These are phyloP conservation scores for Bruguiera sexangula DNA, from an alignment of 345 rosid genomes.

Conservation along the genomic window DNA sequence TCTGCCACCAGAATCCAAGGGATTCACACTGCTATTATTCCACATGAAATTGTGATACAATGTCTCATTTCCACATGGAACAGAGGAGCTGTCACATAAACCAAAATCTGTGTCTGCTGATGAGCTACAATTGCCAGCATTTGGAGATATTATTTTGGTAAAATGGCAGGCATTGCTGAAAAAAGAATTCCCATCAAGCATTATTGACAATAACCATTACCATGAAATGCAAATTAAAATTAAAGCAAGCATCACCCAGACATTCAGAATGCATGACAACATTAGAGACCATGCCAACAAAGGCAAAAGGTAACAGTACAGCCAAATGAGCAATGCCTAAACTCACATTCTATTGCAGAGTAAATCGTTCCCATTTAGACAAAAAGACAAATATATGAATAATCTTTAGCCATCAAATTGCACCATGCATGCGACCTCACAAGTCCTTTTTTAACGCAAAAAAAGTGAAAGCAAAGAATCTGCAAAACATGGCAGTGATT, in stretches of 20 bases:
- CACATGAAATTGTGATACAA: slow-evolving; percentile 58
- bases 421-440: not conserved
- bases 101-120: slow-evolving; percentile 28
- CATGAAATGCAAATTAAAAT: not conserved
- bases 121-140: slow-evolving; percentile 38
- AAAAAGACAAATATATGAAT: not conserved
- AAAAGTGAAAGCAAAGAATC: not conserved
- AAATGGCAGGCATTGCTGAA: slow-evolving; percentile 38
- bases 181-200: slow-evolving; percentile 8
- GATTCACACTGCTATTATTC: slow-evolving; percentile 45
- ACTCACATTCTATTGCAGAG: not conserved
- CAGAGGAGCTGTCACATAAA: slow-evolving; percentile 33
- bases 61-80: slow-evolving; percentile 37
- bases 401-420: not conserved
- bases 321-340: not conserved
- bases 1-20: slow-evolving; percentile 32
- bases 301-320: not conserved
- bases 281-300: not conserved
- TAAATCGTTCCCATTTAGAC: not conserved
- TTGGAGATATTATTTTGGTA: slow-evolving; percentile 27
- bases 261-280: not conserved
- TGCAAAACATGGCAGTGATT: not conserved
- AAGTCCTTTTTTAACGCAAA: not conserved
- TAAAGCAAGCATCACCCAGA: too few relatives aligned
- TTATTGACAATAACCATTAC: not conserved